Conservation (phyloP, 495 filamentous ascomycete species). For the Aspergillus taichungensis region DNA sequence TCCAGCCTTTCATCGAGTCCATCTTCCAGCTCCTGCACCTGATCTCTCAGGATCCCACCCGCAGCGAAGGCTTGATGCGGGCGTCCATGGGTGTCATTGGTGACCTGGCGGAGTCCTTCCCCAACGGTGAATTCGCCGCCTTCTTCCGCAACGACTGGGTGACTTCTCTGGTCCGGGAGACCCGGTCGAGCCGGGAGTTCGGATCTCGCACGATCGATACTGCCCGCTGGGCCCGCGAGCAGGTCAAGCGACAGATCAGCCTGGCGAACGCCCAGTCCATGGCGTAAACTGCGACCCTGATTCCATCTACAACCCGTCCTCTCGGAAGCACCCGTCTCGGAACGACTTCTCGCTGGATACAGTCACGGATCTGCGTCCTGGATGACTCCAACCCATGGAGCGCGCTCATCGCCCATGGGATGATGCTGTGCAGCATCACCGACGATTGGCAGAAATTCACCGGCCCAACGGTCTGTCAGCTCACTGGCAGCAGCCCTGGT, state of each 20-base stretch:
- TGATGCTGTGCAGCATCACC: too few species aligned
- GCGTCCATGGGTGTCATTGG: constrained; percentile 94
- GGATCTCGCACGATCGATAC: constrained; percentile 78
- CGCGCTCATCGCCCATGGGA: background rate
- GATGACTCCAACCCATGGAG: constrained; percentile 1
- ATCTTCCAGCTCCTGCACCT: constrained; percentile 85
- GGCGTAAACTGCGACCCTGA: constrained; percentile 18
- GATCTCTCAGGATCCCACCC: constrained; percentile 70
- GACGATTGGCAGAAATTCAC: too few species aligned
- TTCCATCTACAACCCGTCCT: background rate
- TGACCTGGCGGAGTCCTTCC: constrained; percentile 90
- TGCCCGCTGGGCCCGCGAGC: constrained; percentile 93
- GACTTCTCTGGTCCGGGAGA: constrained; percentile 76
- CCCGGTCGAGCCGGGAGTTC: constrained; percentile 76
- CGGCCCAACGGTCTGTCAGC: too few species aligned
- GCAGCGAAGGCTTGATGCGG: constrained; percentile 84
- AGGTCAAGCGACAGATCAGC: constrained; percentile 84
- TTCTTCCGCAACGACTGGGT: constrained; percentile 91
- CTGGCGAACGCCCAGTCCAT: constrained; percentile 28
- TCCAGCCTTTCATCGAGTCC: constrained; percentile 70
- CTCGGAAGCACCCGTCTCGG: constrained; percentile 4
- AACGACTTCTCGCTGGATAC: constrained; percentile 7
- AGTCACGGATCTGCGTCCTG: constrained; percentile 10
- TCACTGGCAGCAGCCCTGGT: too few species aligned
- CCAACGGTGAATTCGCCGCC: constrained; percentile 72